phyloP scores from a whole-genome alignment of 2,329 filamentous ascomycete genomes.

The Sordariomycetes sp. region DNA sequence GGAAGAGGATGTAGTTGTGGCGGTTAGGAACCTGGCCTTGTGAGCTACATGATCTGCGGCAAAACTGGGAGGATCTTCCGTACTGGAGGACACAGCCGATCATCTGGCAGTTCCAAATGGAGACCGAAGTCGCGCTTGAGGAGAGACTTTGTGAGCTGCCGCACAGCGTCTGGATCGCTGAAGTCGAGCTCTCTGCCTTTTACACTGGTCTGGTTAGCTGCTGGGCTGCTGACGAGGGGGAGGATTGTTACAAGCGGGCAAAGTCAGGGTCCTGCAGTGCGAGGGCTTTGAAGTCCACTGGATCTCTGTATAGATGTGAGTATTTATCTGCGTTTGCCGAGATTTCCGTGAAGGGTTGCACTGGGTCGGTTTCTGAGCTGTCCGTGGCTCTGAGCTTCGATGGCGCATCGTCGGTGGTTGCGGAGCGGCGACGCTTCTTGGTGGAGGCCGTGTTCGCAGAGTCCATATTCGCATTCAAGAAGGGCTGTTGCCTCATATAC shows the following conservation, averaged over 20 bases:
- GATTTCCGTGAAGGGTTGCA: not conserved
- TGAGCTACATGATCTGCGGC: constrained; percentile 1
- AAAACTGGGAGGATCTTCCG: constrained; percentile 13
- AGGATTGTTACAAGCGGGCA: constrained; percentile 9
- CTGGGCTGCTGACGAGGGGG: not conserved
- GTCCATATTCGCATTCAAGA: too few species aligned
- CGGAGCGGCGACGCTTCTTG: too few species aligned
- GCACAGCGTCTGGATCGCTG: constrained; percentile 63
- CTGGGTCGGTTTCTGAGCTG: too few species aligned
- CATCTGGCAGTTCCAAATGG: constrained; percentile 58
- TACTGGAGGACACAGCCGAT: constrained; percentile 82
- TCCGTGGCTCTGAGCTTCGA: too few species aligned
- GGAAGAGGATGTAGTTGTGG: constrained; percentile 85
- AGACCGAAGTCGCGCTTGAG: constrained; percentile 69
- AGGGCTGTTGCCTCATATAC: too few species aligned
- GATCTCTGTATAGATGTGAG: constrained; percentile 25
- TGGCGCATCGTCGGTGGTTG: too few species aligned
- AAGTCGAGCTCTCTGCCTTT: constrained; percentile 61
- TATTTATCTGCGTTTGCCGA: not conserved
- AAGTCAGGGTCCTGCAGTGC: constrained; percentile 30
- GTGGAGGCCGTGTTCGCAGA: too few species aligned
- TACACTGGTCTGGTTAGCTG: constrained; percentile 8
- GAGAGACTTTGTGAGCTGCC: constrained; percentile 74
- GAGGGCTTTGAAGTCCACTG: constrained; percentile 34
- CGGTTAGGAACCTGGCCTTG: constrained; percentile 45